Base-by-base conservation (phyloP, 2,329 filamentous ascomycete genomes). In the Aspergillus sp. region DNA sequence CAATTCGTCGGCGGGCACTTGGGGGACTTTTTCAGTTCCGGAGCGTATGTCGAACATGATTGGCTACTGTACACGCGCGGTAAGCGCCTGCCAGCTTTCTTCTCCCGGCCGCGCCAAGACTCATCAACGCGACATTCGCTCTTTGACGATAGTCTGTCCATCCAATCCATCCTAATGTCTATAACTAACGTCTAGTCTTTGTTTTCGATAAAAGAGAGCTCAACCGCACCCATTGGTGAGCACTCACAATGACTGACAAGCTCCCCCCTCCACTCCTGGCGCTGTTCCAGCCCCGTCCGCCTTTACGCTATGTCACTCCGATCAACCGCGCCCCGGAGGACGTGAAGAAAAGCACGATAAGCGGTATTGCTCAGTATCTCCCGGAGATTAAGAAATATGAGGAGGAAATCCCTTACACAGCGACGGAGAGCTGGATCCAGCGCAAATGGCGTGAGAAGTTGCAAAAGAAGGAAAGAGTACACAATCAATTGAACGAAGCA, bases 381-480 rank as follows among this genome's bases (percentile, higher is more conserved):
- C 79, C 84, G 15, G 83, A 83, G 20, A 74, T 95, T 33, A 75
- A 85, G 51, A 81, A 87, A 45, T 91, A 94, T 72, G 86, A 86
- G 65, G 82, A 89, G 58, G 84, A 84, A 7, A 84, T 90, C 55
- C 77, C 79, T 5, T 95, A 89, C 63, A 73, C 82, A 47, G 84
- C 90, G 3, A 95, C 89, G 1, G 93, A 97, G 72, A 95, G 90
- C 68, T 95, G 90, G 89, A 77, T 96, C 59, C 84, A 97, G 73
- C 80, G 80, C 61, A 86, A 88, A 72, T 88, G 95, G 70, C 84
- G 90, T 54, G 81, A 88, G 66, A 89, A 86, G 74, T 67, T 77
- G 41, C 91, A 97, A 75, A 90, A 90, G 74, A 80, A 84, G 68
- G 78, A 82, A 50, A 76, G 78, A 47, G 73, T 86, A 51, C 78